Evolutionary conservation across 495 filamentous ascomycete genomes (phyloP), one percentile per base, ranked within the genome.

Genomic region (Cercophora sp.): DNA sequence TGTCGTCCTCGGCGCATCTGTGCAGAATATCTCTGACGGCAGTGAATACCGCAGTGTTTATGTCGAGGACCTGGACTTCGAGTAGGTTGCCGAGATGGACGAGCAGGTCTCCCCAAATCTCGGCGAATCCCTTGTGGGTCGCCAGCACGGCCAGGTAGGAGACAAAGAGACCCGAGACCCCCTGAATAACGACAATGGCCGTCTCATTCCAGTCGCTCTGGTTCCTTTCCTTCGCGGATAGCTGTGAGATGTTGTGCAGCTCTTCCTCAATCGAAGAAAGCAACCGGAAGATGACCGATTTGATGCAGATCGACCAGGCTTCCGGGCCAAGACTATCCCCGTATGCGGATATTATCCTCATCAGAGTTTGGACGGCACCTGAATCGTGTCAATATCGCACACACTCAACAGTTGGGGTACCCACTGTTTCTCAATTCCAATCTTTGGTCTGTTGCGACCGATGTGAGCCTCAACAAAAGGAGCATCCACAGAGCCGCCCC

Each of bases 321-420:
- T 85, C 79, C 0, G 87, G 79, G 9, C 79, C 83, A 10, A 97
- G 76, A 43, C 85, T 83, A 59, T 92, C 88, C 23, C 87, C 91
- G 52, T 91, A 90, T 3, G 88, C 90, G 68, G 94, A 88, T 56
- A 97, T 90, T 45, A 97, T 96, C 31, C 91, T 79, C 48, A 96
- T 79, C 13, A 96, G 70, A 0, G 91, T 96, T 63, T 95, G 91
- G 26, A 97, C 84, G 5, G 91, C 88, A 52, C 78, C 76, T 81
- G 44, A 10, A 5, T 24, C 42, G 2, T 8, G 48, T 69, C 47
- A 3, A 16, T 0, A 16, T 1, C 9, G 9, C 2, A 5, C 1
- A n/a, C 9, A 13, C 0, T 22, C 10, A 24, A 10, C 25, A n/a
- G 2, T 15, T 34, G 19, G 36, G 4, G 15, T 22, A 10, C 75